Base-by-base conservation (phyloP, 2,329 filamentous ascomycete genomes). In the Xylariaceae sp. region DNA sequence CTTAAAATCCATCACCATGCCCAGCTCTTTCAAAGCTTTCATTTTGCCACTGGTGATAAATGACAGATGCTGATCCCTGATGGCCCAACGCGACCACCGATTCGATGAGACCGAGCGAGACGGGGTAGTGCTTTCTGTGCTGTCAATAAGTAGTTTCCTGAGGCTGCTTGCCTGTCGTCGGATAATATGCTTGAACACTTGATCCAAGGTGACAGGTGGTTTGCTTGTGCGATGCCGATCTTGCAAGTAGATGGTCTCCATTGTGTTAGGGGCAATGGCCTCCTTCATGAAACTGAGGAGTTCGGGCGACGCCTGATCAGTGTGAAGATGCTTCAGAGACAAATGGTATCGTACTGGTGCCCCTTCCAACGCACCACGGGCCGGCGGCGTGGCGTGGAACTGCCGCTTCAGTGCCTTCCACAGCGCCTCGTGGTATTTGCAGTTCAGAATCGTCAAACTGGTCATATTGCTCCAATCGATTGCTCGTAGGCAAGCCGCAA, bases 191-290 rank as follows among this genome's bases (percentile, higher is more conserved):
- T 82, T 82, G 73, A 89, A 91, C 62, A 94, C 88, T 15, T 83
- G 78, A 41, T 90, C 85, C 57, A 92, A 81, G 2, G 82, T 80
- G 0, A 92, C 86, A 6, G 75, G 75, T 0, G 83, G 70, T 17
- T 67, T 65, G 8, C 57, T 82, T 72, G 72, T 82, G 71, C 60
- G 80, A 72, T 66, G 81, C 69, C 76, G 75, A 60, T 92, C 88
- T 72, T 92, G 89, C 53, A 94, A 73, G 70, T 92, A 92, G 8
- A 94, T 78, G 7, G 86, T 86, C 72, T 94, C 88, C n/a, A 94
- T 77, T 34, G 84, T 88, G 71, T 94, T 90, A 0, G 90, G 90
- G 17, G 86, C 87, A 44, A 94, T 78, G 0, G 88, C 87, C 62
- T 92, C 88, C 66, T 88, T 89, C 62, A 94, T 78, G 69, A 94